Conservation (phyloP, 257 asterid species). For the Plantago elongata region DNA sequence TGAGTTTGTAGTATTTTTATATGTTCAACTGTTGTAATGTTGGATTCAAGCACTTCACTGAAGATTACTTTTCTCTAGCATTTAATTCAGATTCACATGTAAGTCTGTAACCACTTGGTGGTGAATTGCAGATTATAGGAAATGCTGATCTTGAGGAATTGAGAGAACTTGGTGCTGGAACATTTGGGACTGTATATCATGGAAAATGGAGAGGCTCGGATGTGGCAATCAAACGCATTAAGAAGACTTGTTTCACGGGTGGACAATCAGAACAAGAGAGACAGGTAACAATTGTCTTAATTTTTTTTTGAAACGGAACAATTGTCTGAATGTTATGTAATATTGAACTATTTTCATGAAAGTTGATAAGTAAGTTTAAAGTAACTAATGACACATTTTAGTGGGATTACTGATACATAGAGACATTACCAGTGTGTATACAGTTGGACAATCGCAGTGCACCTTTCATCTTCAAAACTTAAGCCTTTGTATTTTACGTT, state of each 20-base stretch:
- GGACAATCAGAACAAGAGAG: conserved; percentile 85
- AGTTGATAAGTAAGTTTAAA: background rate
- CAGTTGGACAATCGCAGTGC: background rate
- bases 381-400: background rate
- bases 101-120: conserved; percentile 10
- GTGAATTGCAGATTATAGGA: conserved; percentile 34
- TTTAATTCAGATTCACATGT: conserved; percentile 10
- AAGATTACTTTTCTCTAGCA: conserved; percentile 1
- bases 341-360: background rate
- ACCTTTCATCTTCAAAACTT: background rate
- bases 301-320: no score
- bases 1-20: conserved; percentile 3
- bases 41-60: conserved; percentile 6
- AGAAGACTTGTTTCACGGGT: conserved; percentile 73
- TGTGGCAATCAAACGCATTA: conserved; percentile 87
- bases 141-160: conserved; percentile 57
- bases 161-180: conserved; percentile 57
- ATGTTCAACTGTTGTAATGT: background rate
- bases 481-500: background rate
- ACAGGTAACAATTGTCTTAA: conserved; percentile 42
- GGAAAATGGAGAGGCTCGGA: conserved; percentile 77
- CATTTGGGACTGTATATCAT: conserved; percentile 61
- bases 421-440: background rate
- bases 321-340: conserved; percentile 8
- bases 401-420: background rate